Percentiles rank a stretch among this genome's conserved stretches.
phyloP scores from a whole-genome alignment of 2,329 filamentous ascomycete species.

The Pestalotiopsis sp. region DNA sequence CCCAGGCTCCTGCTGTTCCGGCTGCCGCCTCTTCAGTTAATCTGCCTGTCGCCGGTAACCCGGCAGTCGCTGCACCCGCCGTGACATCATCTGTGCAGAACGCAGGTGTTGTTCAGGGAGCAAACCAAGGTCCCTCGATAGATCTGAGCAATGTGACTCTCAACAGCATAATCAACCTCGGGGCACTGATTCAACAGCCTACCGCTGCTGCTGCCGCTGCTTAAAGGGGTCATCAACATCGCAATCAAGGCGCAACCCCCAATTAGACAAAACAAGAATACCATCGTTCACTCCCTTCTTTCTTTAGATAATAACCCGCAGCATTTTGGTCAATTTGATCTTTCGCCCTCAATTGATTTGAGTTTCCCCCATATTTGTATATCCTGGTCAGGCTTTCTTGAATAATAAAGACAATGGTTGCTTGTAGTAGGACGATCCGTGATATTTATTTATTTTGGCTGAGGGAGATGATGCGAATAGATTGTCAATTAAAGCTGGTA shows the following conservation, averaged over 20 bases:
- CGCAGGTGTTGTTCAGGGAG: conserved; percentile 21
- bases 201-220: neutral
- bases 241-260: neutral
- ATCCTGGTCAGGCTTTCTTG: neutral
- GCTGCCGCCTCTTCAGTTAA: conserved; percentile 20
- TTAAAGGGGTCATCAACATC: neutral
- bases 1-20: conserved; percentile 13
- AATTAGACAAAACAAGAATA: neutral
- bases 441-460: neutral
- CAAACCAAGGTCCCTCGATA: conserved; percentile 28
- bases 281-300: neutral
- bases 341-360: neutral
- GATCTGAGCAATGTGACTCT: conserved; percentile 27
- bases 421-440: neutral
- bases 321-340: neutral
- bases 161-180: conserved; percentile 28
- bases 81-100: conserved; percentile 22
- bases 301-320: neutral
- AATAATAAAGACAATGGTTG: neutral
- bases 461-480: no score
- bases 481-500: no score
- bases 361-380: neutral
- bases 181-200: conserved; percentile 18
- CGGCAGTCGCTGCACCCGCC: conserved; percentile 17
- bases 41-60: conserved; percentile 16